Evolutionary conservation across 2,329 filamentous ascomycete genomes (phyloP).

Genomic region (Fusarium drepaniforme): DNA sequence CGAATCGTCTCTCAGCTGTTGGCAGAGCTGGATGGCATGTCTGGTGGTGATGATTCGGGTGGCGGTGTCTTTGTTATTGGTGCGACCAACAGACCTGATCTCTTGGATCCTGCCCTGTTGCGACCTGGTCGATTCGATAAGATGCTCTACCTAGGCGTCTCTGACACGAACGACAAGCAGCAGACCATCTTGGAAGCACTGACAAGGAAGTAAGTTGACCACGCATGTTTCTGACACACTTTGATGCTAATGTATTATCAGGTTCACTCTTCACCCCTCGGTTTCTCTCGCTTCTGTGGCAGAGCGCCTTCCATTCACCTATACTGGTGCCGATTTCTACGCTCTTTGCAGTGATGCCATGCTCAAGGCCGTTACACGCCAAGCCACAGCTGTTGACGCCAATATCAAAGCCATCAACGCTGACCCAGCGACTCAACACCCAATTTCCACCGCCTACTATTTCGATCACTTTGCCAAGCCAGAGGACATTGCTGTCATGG

Average conservation of each 20-base stretch:
- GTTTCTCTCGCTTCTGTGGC: slow-evolving; percentile 83
- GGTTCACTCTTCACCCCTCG: slow-evolving; percentile 85
- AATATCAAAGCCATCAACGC: slow-evolving; percentile 81
- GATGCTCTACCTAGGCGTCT: slow-evolving; percentile 97
- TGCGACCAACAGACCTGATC: slow-evolving; percentile 93
- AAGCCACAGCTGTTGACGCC: slow-evolving; percentile 84
- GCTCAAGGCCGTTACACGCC: slow-evolving; percentile 97
- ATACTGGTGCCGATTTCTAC: slow-evolving; percentile 97
- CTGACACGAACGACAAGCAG: slow-evolving; percentile 97
- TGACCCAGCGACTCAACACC: slow-evolving; percentile 51
- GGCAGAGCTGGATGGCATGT: slow-evolving; percentile 98
- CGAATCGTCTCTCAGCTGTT: slow-evolving; percentile 95
- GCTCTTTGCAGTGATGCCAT: slow-evolving; percentile 97
- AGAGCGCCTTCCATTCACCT: slow-evolving; percentile 87
- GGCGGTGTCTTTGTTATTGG: slow-evolving; percentile 97
- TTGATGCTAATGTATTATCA: slow-evolving; percentile 50
- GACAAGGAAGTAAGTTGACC: slow-evolving; percentile 83
- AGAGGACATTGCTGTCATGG: slow-evolving; percentile 87
- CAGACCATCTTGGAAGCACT: slow-evolving; percentile 93
- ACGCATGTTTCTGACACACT: not conserved
- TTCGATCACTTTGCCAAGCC: slow-evolving; percentile 91
- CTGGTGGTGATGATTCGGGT: slow-evolving; percentile 85
- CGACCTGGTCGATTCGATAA: slow-evolving; percentile 96
- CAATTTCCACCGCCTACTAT: slow-evolving; percentile 89
- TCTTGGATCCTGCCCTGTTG: slow-evolving; percentile 90